Evolutionary conservation across 2,329 filamentous ascomycete genomes (phyloP), one percentile per base, ranked within the genome.

Genomic region (Meredithiella fracta): DNA sequence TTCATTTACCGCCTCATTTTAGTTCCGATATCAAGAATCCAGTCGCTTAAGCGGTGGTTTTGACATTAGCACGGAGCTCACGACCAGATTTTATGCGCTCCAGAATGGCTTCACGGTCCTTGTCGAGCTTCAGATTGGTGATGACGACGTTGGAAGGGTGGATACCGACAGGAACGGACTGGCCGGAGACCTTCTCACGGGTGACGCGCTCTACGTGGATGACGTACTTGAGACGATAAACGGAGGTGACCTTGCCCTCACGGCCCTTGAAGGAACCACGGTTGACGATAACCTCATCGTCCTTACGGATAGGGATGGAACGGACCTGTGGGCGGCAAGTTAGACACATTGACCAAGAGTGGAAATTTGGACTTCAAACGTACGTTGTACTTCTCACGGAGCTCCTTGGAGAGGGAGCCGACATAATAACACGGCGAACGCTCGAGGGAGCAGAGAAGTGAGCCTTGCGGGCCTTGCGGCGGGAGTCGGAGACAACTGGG

Each of bases 321-420:
- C 88, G 88, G 73, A 94, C 88, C 87, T 94, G 63, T 59, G 47
- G 17, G 22, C 26, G 44, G n/a, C 11, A 20, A 51, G 44, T 59
- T 58, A 59, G 56, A 31, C n/a, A 7, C 4, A 23, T 17, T 11
- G n/a, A n/a, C n/a, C 40, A n/a, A 7, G 14, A 3, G 23, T n/a
- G n/a, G 1, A 38, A 47, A 44, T 31, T 17, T 25, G n/a, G 26
- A 29, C 8, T 6, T 11, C 2, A 7, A 51, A 71, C 85, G 65
- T 80, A 96, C 92, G 75, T 94, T 94, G 86, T 98, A 86, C 83
- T 98, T 92, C 77, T 95, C 90, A 71, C 89, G 85, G 71, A 98
- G 83, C 79, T 98, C 92, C 81, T 95, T 94, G 79, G 80, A 86
- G 65, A 96, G 81, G 87, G 86, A 65, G 92, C 90, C 78, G 85